Conservation (phyloP, 2,329 filamentous ascomycete genomes). For the Verticillium isaacii region DNA sequence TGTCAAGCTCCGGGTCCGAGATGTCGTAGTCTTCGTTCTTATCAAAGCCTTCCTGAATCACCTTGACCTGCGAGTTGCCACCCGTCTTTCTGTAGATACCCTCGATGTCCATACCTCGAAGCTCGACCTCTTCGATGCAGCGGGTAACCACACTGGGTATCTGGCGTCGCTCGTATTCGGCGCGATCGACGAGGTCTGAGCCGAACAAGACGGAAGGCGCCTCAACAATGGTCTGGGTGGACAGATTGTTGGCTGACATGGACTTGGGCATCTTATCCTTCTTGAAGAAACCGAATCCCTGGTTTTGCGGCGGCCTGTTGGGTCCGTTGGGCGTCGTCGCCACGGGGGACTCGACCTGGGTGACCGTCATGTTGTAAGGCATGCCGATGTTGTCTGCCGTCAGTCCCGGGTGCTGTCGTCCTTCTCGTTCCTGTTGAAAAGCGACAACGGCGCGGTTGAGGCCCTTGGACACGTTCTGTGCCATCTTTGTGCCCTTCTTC, state of each 20-base stretch:
- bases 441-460: conserved; percentile 87
- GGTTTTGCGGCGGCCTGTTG: conserved; percentile 24
- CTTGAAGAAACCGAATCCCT: conserved; percentile 70
- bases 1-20: conserved; percentile 88
- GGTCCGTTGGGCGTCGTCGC: conserved; percentile 23
- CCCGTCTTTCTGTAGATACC: conserved; percentile 98
- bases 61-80: conserved; percentile 84
- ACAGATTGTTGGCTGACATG: conserved; percentile 36
- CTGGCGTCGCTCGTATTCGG: conserved; percentile 81
- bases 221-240: conserved; percentile 38
- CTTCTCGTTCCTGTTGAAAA: conserved; percentile 52
- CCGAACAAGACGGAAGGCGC: conserved; percentile 69
- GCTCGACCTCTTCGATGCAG: conserved; percentile 94
- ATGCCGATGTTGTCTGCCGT: conserved; percentile 61
- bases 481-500: conserved; percentile 95
- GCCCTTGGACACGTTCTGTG: conserved; percentile 90
- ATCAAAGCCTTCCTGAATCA: conserved; percentile 88
- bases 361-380: conserved; percentile 65
- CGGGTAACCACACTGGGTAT: conserved; percentile 88
- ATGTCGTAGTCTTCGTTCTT: conserved; percentile 83
- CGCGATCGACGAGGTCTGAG: conserved; percentile 78
- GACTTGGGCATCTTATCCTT: conserved; percentile 49
- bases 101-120: conserved; percentile 94
- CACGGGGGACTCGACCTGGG: conserved; percentile 45
- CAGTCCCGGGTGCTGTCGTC: conserved; percentile 49